phyloP scores from a whole-genome alignment of 2,329 filamentous ascomycete species.

The Aureobasidium namibiae region DNA sequence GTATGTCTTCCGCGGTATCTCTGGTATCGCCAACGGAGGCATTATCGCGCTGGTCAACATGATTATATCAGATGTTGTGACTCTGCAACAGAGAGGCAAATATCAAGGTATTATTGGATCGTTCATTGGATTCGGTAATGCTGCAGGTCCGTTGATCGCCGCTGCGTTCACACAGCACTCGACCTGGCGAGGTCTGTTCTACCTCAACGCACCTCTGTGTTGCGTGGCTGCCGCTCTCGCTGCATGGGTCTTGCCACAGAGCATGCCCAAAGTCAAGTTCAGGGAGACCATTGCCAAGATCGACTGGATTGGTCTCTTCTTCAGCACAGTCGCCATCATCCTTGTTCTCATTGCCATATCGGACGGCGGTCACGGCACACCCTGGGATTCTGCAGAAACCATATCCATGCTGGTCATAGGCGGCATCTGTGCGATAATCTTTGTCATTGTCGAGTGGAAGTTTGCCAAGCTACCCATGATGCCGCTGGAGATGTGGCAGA shows the following conservation, averaged over 20 bases:
- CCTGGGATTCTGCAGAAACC: slow-evolving; percentile 49
- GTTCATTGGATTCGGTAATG: slow-evolving; percentile 43
- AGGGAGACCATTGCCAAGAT: slow-evolving; percentile 40
- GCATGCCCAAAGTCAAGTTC: slow-evolving; percentile 52
- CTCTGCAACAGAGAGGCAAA: slow-evolving; percentile 15
- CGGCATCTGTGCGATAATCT: slow-evolving; percentile 37
- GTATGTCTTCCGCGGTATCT: slow-evolving; percentile 23
- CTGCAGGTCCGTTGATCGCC: slow-evolving; percentile 47
- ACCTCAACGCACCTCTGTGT: slow-evolving; percentile 43
- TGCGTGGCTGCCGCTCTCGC: slow-evolving; percentile 37
- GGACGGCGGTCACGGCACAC: slow-evolving; percentile 53
- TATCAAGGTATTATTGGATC: slow-evolving; percentile 13
- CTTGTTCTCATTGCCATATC: slow-evolving; percentile 37
- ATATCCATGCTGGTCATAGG: slow-evolving; percentile 49
- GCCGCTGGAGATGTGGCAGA: slow-evolving; percentile 46
- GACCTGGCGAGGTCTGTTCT: slow-evolving; percentile 19
- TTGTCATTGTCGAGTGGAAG: slow-evolving; percentile 47
- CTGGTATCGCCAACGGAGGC: slow-evolving; percentile 20
- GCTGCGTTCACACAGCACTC: slow-evolving; percentile 35
- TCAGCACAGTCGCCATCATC: slow-evolving; percentile 39
- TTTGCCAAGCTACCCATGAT: slow-evolving; percentile 42
- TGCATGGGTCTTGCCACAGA: slow-evolving; percentile 38
- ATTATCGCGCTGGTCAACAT: slow-evolving; percentile 24
- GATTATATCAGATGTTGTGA: slow-evolving; percentile 25
- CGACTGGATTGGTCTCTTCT: slow-evolving; percentile 42